Base-by-base conservation (phyloP, 164 flowering plant species). In the Aristolochia fimbriata region DNA sequence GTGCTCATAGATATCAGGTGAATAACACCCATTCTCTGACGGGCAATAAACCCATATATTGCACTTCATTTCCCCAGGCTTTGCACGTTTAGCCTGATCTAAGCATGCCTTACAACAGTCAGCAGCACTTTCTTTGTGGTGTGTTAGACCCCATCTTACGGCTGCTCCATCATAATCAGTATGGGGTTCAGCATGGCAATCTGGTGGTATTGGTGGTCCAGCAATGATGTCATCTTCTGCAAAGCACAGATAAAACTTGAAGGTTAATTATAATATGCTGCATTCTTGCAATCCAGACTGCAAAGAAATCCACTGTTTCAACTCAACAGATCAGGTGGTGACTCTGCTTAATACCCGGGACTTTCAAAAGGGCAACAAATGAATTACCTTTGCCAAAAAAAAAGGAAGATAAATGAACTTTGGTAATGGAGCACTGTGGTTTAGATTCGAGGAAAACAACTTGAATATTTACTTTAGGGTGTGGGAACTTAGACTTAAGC, bases 41-140 rank as follows among this genome's bases (percentile, higher is more conserved):
- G 99, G 99, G 71, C 99, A 94, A 75, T 91, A 94, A 52, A 94
- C 99, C 99, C 99, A 94, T 66, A 85, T 73, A 61, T 91, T 94
- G 75, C 99, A 94, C 74, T 74, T 88, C 82, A 51, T 78, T 65
- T 91, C 83, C 47, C 81, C 91, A 9, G 84, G 84, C 67, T 76
- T 83, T 57, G 97, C 96, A 62, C 57, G 52, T 73, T 74, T 85
- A 57, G 97, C 96, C 15, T 91, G 99, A 75, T 94, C 96, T 64
- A 94, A 80, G 71, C 99, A 94, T 49, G 99, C 96, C 77, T 86
- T 86, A 61, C 99, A 94, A 70, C 99, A 94, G 51, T 91, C 99
- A 57, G 96, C 96, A 47, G 99, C 99, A 73, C 91, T 88, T 54
- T 94, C 96, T 77, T 83, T 85, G 48, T 77, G 97, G 69, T 91